Evolutionary conservation across 176 grass and related monocot genomes (phyloP).

Genomic region (Carex cristatella): DNA sequence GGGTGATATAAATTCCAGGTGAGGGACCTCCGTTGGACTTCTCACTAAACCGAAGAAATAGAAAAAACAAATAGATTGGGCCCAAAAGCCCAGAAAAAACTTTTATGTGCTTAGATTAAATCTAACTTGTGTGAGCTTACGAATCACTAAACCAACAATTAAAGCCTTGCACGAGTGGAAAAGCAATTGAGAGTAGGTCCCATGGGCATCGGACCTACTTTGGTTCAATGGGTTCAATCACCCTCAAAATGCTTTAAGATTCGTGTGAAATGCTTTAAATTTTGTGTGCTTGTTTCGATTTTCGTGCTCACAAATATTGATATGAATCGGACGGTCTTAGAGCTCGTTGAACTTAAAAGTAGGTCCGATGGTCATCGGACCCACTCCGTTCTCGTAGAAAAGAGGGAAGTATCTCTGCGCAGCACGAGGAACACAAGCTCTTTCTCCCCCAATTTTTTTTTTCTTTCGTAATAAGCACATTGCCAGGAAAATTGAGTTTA

Average conservation of each 20-base stretch:
- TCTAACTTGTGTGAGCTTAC: background rate
- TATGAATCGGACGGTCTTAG: too few species aligned
- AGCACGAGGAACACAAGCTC: background rate
- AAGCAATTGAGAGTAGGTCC: background rate
- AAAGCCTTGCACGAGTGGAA: background rate
- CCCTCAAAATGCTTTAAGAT: too few species aligned
- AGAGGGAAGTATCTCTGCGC: background rate
- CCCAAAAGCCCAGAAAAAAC: background rate
- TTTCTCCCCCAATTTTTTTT: background rate
- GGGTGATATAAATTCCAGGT: too few species aligned
- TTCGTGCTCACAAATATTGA: too few species aligned
- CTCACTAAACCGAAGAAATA: background rate
- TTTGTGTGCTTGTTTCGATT: too few species aligned
- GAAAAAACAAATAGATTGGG: background rate
- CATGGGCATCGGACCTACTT: too few species aligned
- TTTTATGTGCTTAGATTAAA: background rate
- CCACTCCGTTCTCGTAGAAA: background rate
- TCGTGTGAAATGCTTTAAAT: too few species aligned
- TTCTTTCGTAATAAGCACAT: background rate
- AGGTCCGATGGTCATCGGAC: too few species aligned
- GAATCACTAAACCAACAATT: background rate
- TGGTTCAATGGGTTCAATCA: too few species aligned
- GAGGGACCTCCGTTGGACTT: too few species aligned
- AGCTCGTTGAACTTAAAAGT: too few species aligned
- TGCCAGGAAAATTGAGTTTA: background rate